Conservation (phyloP, 1,284 basidiomycete genomes). For the Cystobasidium sp. region DNA sequence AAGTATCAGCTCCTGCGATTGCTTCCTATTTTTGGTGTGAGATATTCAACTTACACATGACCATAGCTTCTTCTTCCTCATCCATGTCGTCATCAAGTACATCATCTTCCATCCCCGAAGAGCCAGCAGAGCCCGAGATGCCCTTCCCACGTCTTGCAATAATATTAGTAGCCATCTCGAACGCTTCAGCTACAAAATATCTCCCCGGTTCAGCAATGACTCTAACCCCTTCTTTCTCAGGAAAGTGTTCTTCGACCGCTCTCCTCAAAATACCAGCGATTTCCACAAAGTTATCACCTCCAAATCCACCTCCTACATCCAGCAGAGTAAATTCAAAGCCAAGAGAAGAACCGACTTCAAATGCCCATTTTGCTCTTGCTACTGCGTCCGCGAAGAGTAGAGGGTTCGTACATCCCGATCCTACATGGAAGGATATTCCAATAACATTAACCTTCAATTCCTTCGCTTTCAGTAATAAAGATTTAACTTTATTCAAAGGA, state of each 20-base stretch:
- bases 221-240: constrained; percentile 69
- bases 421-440: constrained; percentile 97
- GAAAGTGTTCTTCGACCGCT: constrained; percentile 82
- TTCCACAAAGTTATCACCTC: constrained; percentile 82
- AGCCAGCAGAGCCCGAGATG: constrained; percentile 49
- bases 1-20: constrained; percentile 18
- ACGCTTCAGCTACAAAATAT: constrained; percentile 91
- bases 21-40: too few relatives aligned
- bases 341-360: constrained; percentile 78
- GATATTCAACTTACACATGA: constrained; percentile 90
- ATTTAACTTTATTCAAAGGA: constrained; percentile 77
- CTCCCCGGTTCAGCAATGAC: constrained; percentile 97
- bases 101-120: constrained; percentile 45
- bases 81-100: constrained; percentile 16
- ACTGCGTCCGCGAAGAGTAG: constrained; percentile 88
- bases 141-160: constrained; percentile 75
- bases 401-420: constrained; percentile 93
- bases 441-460: constrained; percentile 84
- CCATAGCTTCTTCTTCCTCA: constrained; percentile 62
- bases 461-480: constrained; percentile 76
- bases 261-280: constrained; percentile 74
- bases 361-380: constrained; percentile 76
- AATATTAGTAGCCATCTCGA: constrained; percentile 89
- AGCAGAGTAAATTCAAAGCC: constrained; percentile 82
- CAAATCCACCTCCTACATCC: constrained; percentile 96